Percentiles rank a stretch among this genome's conserved stretches.
Evolutionary conservation across 768 basidiomycete species (phyloP).

Genomic region (Lanmaoa pseudosensibilis): DNA sequence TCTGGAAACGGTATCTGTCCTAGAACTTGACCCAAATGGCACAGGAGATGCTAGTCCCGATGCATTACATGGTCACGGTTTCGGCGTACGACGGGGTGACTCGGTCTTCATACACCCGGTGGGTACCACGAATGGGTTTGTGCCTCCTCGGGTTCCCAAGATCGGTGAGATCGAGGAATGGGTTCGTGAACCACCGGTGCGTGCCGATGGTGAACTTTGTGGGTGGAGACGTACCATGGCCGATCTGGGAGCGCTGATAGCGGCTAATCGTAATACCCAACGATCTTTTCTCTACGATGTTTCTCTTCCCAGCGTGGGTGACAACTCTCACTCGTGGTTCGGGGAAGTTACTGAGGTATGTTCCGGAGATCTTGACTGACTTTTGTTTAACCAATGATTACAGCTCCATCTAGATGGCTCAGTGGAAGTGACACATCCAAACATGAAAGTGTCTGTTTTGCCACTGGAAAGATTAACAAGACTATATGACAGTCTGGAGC

Average conservation of each 20-base stretch:
- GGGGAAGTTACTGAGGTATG: slow-evolving; percentile 81
- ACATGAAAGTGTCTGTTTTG: slow-evolving; percentile 47
- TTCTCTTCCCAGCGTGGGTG: slow-evolving; percentile 40
- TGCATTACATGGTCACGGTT: slow-evolving; percentile 50
- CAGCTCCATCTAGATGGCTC: slow-evolving; percentile 76
- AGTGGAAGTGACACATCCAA: slow-evolving; percentile 71
- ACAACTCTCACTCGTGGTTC: slow-evolving; percentile 65
- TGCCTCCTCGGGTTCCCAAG: slow-evolving; percentile 68
- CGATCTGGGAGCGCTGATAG: slow-evolving; percentile 60
- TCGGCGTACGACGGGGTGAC: slow-evolving; percentile 83
- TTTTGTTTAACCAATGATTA: slow-evolving; percentile 7
- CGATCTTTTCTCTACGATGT: slow-evolving; percentile 42
- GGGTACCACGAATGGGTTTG: slow-evolving; percentile 71
- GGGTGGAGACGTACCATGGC: slow-evolving; percentile 77
- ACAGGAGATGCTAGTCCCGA: slow-evolving; percentile 49
- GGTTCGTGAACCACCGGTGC: slow-evolving; percentile 61
- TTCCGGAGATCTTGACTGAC: slow-evolving; percentile 2
- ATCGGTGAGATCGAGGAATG: slow-evolving; percentile 85
- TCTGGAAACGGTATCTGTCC: slow-evolving; percentile 69
- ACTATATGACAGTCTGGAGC: slow-evolving; percentile 80
- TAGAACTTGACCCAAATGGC: slow-evolving; percentile 90
- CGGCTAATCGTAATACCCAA: slow-evolving; percentile 44
- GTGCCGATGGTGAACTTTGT: slow-evolving; percentile 48
- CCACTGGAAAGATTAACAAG: slow-evolving; percentile 70
- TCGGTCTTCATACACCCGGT: slow-evolving; percentile 76